Base-by-base conservation (phyloP, 257 asterid species). In the Orobanche coerulescens region DNA sequence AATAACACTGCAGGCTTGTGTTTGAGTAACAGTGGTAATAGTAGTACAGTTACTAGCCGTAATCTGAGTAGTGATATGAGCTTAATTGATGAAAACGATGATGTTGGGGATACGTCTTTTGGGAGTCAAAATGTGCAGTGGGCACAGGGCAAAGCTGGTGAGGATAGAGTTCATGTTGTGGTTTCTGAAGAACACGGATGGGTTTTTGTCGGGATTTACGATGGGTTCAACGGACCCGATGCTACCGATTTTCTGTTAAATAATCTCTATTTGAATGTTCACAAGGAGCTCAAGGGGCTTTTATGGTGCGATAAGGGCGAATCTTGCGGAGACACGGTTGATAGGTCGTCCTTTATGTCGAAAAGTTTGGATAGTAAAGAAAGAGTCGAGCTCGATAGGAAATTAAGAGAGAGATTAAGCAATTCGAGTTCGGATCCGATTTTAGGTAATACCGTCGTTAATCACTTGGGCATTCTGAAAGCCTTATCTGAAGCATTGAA, bases 121-220 rank as follows among this genome's bases (percentile, higher is more conserved):
- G 80, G 84, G 8, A 82, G 92, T 40, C 90, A 79, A 63, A 92
- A 84, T 59, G 84, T 88, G 54, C 98, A 89, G 74, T 93, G 98
- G 98, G 98, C 98, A 1, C 97, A 89, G 68, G 97, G 98, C 4
- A 93, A 93, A 61, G 97, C 98, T 1, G 98, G 98, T 20, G 97
- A 93, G 49, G 97, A 89, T 71, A 63, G 98, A 57, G 94, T 93
- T 6, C 98, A 89, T 64, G 59, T 93, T 0, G 97, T 86, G 49
- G 72, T 93, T 11, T 89, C 97, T 2, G 95, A 86, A 31, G 98
- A 88, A 58, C 91, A 84, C 56, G 94, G 87, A 0, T 84, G 94
- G 95, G 90, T 89, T 61, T 93, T 88, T 57, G 96, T 92, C 1
- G 98, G 98, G 16, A 91, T 91, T 52, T 88, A 85, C 36, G 96